phyloP scores from a whole-genome alignment of 306 rosid genomes.

The Vachellia collinsii region DNA sequence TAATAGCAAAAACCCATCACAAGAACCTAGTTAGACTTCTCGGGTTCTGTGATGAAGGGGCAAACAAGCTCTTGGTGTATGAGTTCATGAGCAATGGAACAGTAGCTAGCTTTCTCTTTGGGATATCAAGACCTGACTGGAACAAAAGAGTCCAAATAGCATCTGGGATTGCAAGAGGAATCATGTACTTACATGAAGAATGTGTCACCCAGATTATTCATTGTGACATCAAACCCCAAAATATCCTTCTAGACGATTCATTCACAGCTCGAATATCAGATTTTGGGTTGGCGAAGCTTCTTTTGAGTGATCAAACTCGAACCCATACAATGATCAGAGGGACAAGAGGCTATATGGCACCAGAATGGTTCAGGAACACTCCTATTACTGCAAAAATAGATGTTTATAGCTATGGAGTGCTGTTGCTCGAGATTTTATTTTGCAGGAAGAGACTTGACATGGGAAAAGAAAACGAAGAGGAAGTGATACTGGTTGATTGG shows the following conservation, averaged over 20 bases:
- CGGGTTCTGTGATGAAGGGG: constrained; percentile 35
- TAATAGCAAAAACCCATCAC: constrained; percentile 45
- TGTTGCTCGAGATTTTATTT: constrained; percentile 35
- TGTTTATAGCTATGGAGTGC: constrained; percentile 37
- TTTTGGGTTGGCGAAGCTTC: constrained; percentile 45
- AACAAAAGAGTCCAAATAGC: constrained; percentile 30
- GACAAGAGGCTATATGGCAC: constrained; percentile 41
- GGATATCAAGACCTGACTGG: constrained; percentile 33
- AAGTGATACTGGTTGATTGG: constrained; percentile 25
- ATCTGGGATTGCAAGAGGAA: constrained; percentile 8
- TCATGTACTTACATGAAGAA: constrained; percentile 33
- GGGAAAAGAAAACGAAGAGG: constrained; percentile 22
- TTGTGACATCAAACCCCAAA: constrained; percentile 38
- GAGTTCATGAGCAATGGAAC: constrained; percentile 33
- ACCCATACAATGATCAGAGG: constrained; percentile 41
- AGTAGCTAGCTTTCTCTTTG: constrained; percentile 28
- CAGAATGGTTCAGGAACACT: constrained; percentile 28
- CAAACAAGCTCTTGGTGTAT: constrained; percentile 10
- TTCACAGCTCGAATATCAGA: constrained; percentile 35
- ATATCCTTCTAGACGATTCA: constrained; percentile 28
- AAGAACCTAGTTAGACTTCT: constrained; percentile 31
- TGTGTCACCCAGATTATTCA: constrained; percentile 31
- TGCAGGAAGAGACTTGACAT: constrained; percentile 13
- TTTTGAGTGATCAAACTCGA: constrained; percentile 32
- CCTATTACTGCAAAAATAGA: constrained; percentile 27